These are phyloP conservation scores for Eucalyptus erythrocorys DNA, from an alignment of 345 rosid genomes.

Conservation along the genomic window DNA sequence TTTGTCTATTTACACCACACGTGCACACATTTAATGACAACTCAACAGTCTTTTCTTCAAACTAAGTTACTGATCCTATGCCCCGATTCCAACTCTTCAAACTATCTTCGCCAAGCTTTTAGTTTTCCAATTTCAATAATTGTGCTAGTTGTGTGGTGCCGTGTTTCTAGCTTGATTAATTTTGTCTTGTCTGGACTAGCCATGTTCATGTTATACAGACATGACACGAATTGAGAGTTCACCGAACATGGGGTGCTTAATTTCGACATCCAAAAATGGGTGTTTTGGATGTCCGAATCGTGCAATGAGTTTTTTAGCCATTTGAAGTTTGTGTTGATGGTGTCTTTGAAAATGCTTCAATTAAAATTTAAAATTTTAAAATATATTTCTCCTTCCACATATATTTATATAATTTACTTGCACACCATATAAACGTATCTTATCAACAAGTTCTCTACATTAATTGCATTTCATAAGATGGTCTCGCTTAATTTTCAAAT, in stretches of 20 bases:
- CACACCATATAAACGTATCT: neutral
- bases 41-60: too few relatives aligned
- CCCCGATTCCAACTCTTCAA: too few relatives aligned
- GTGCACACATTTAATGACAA: too few relatives aligned
- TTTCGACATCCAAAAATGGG: neutral
- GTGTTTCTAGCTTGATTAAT: neutral
- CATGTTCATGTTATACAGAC: neutral
- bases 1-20: too few relatives aligned
- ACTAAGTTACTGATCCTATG: too few relatives aligned
- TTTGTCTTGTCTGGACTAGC: rapidly evolving
- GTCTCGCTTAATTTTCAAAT: neutral
- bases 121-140: neutral
- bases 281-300: neutral
- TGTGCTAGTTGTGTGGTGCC: rapidly evolving
- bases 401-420: neutral
- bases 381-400: neutral
- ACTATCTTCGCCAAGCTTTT: too few relatives aligned
- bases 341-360: neutral
- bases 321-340: neutral
- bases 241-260: too few relatives aligned
- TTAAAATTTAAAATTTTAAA: neutral
- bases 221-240: neutral
- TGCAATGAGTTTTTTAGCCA: neutral
- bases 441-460: neutral
- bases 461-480: neutral